Evolutionary conservation across 371 early-diverging fungal species (phyloP).

Genomic region (Parasitella parasitica): DNA sequence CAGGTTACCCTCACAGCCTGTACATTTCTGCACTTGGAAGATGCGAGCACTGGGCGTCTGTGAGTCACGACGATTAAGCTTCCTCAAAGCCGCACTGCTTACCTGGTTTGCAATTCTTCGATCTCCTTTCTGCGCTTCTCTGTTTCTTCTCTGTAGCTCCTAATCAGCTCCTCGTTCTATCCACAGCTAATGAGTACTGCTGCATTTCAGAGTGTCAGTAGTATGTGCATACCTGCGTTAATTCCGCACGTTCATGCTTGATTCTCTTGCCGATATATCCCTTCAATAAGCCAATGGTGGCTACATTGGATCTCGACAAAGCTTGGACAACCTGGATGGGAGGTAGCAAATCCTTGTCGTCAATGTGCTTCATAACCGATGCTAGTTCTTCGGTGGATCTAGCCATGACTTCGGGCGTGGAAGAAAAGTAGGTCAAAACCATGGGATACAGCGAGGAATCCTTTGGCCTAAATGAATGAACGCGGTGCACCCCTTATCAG

Average conservation of each 20-base stretch:
- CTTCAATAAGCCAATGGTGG: constrained; percentile 84
- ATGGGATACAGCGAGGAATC: constrained; percentile 83
- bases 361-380: constrained; percentile 80
- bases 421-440: constrained; percentile 82
- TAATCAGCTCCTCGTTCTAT: constrained; percentile 63
- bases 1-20: constrained; percentile 75
- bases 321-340: constrained; percentile 88
- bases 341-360: constrained; percentile 80
- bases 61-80: too few relatives aligned
- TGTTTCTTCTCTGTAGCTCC: constrained; percentile 79
- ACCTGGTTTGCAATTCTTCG: constrained; percentile 75
- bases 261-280: constrained; percentile 79
- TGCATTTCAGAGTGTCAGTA: not conserved
- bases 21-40: constrained; percentile 90
- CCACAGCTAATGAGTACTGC: not conserved
- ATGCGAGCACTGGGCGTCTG: constrained; percentile 56
- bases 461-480: constrained; percentile 40
- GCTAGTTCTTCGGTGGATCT: constrained; percentile 59
- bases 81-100: too few relatives aligned
- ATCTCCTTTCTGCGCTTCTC: constrained; percentile 75
- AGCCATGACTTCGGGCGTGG: constrained; percentile 56
- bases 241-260: constrained; percentile 64
- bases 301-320: constrained; percentile 77
- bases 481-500: too few relatives aligned
- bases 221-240: constrained; percentile 58